These are phyloP conservation scores for Fusarium circinatum DNA, from an alignment of 2,329 filamentous ascomycete species.

Conservation along the genomic window DNA sequence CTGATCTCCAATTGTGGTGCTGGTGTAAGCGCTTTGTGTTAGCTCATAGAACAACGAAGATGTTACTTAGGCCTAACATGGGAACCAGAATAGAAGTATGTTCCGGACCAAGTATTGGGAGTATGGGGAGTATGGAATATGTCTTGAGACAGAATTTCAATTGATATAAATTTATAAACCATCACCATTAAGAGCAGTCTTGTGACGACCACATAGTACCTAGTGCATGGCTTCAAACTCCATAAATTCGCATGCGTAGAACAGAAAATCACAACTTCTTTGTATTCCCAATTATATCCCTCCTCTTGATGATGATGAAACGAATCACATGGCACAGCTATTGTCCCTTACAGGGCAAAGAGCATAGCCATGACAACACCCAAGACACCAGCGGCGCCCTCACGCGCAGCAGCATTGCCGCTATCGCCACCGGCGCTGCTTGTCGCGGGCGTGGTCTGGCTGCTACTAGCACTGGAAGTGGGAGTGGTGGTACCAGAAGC, in stretches of 20 bases:
- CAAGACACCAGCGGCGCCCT: slow-evolving; percentile 35
- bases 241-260: slow-evolving; percentile 13
- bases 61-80: too few species aligned
- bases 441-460: neutral
- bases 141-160: neutral
- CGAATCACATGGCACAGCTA: neutral
- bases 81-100: neutral
- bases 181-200: slow-evolving; percentile 6
- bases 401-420: slow-evolving; percentile 22
- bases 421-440: neutral
- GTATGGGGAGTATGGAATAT: neutral
- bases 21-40: too few species aligned
- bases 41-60: too few species aligned
- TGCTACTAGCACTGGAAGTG: slow-evolving; percentile 15
- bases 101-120: neutral
- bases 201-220: slow-evolving; percentile 11
- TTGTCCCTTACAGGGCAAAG: slow-evolving; percentile 41
- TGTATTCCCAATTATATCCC: neutral
- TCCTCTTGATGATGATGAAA: neutral
- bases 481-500: slow-evolving; percentile 4
- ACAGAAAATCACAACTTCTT: slow-evolving; percentile 4
- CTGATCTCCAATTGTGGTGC: too few species aligned
- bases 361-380: slow-evolving; percentile 45
- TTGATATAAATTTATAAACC: neutral
- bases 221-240: slow-evolving; percentile 25